Evolutionary conservation across 768 basidiomycete genomes (phyloP), one percentile per base, ranked within the genome.

Genomic region (Leccinum variicolor): DNA sequence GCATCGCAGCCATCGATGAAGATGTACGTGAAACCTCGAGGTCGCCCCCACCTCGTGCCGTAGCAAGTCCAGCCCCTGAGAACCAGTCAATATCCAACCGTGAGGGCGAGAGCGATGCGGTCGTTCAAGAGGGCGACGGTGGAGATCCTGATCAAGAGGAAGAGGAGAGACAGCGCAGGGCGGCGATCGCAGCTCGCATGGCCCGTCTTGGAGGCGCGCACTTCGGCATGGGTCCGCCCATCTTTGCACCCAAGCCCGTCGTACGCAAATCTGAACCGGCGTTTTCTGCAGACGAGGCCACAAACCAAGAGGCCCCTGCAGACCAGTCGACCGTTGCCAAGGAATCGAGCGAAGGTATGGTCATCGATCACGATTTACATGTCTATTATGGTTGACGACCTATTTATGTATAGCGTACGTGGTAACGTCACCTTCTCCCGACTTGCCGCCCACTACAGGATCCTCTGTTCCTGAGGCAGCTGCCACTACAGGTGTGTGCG

Each of bases 181-280:
- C 92, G 5, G 87, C 90, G 11, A 87, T 98, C 66, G 92, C 94
- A 31, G 93, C 93, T 23, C 82, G 94, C 48, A 93, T 98, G 92
- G 94, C 93, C 43, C 87, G 89, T 58, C 80, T 98, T 17, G 95
- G 95, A 28, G 95, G 93, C 50, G 84, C 91, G 14, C 78, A 87
- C 54, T 76, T 93, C 23, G 91, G 90, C 4, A 89, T 96, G 88
- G 83, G 78, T 1, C 86, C 87, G 2, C 87, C 90, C 50, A 75
- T 87, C 57, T 85, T 91, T 72, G 85, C 82, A 14, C 78, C 77
- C 54, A 81, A 81, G 60, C 82, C 83, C 1, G 69, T 69, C 28
- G 58, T 66, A 26, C 77, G 73, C 60, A 77, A 71, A 60, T 31
- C 70, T 10, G 62, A 60, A 39, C 54, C 60, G 10, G 60, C 62